Conservation (phyloP, 176 grass and related monocot genomes). For the Tuctoria greenei region DNA sequence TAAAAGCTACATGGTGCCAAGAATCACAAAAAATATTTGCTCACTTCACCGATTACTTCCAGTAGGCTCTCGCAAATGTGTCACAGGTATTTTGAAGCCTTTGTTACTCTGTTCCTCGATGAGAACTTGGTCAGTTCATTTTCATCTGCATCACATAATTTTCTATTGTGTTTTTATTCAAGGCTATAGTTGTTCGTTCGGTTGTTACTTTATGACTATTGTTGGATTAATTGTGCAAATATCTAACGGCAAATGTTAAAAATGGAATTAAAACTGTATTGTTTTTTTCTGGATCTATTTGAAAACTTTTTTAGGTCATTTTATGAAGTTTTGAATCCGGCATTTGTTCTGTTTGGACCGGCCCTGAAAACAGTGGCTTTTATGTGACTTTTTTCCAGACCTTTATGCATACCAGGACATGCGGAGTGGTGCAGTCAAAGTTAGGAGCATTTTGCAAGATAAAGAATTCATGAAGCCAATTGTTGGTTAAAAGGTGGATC, state of each 20-base stretch:
- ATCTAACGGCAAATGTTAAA: neutral
- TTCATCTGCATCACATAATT: neutral
- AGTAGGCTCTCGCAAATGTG: neutral
- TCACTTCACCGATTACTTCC: neutral
- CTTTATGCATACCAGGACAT: constrained; percentile 59
- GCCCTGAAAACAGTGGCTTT: constrained; percentile 75
- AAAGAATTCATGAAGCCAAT: constrained; percentile 58
- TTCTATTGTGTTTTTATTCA: neutral
- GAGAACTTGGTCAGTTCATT: neutral
- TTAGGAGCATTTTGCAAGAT: constrained; percentile 53
- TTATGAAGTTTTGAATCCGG: no score
- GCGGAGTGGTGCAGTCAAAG: constrained; percentile 54
- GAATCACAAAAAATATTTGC: neutral
- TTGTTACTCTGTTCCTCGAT: neutral
- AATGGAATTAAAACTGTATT: neutral
- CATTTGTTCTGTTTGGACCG: constrained; percentile 60
- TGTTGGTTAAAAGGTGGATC: constrained; percentile 7
- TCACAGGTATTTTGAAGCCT: neutral
- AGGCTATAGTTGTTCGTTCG: neutral
- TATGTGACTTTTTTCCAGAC: constrained; percentile 84
- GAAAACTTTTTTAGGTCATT: no score
- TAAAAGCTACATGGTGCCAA: neutral
- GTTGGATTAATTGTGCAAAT: neutral
- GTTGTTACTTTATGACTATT: neutral
- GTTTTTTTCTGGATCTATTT: no score